These are phyloP conservation scores for Plasmodium vivax DNA, from an alignment of 169 alveolate genomes.

Conservation along the genomic window DNA sequence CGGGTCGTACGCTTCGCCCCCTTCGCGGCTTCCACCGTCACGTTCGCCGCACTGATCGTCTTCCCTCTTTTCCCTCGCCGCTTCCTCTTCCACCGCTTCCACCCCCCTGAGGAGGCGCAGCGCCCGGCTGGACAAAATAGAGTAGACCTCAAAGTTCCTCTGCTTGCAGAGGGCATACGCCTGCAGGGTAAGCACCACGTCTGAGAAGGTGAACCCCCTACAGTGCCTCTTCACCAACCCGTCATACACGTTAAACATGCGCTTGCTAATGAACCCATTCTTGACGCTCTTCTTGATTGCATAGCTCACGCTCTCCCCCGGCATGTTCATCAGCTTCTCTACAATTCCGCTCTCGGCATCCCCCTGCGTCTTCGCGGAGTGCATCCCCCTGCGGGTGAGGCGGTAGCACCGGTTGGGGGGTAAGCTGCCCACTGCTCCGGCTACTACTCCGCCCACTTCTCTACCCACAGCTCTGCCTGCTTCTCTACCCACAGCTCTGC, in stretches of 20 bases:
- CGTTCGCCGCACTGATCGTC: not conserved
- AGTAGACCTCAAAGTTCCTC: constrained; percentile 59
- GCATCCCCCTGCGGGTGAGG: not conserved
- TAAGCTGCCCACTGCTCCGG: not conserved
- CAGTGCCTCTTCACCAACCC: constrained; percentile 23
- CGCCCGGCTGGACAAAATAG: constrained; percentile 33
- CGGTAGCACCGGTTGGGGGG: not conserved
- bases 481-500: too few species aligned
- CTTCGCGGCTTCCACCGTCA: not conserved
- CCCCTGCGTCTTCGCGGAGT: not conserved
- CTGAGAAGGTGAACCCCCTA: constrained; percentile 3
- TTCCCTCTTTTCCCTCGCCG: not conserved
- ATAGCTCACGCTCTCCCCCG: constrained; percentile 25
- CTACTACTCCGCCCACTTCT: too few species aligned
- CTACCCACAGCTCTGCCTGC: too few species aligned
- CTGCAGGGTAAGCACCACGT: constrained; percentile 45
- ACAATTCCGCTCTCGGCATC: constrained; percentile 19
- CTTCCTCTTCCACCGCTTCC: too few species aligned
- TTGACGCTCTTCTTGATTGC: constrained; percentile 69
- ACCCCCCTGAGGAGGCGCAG: constrained; percentile 27
- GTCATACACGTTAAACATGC: constrained; percentile 42
- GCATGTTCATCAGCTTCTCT: constrained; percentile 1
- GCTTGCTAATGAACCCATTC: constrained; percentile 60
- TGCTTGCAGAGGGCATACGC: constrained; percentile 70
- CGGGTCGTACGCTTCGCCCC: not conserved